Conservation (phyloP, 306 rosid genomes). For the Ceratonia siliqua region DNA sequence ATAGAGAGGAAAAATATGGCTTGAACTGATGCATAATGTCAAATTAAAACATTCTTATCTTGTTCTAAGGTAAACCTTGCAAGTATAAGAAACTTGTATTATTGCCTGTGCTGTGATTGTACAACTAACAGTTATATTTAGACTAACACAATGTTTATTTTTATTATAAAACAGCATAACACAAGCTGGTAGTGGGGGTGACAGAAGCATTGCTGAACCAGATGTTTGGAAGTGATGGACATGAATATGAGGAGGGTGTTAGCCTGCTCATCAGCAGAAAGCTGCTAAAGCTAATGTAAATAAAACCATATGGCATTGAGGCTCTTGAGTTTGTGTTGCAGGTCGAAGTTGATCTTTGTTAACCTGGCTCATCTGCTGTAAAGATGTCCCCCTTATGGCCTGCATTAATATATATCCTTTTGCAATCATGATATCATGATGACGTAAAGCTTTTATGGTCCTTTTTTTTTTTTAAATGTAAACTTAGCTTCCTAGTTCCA, state of each 20-base stretch:
- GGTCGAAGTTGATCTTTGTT: no score
- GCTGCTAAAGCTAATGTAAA: conserved; percentile 84
- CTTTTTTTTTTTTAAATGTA: no score
- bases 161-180: conserved; percentile 55
- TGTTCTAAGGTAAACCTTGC: neutral
- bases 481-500: no score
- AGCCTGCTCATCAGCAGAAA: conserved; percentile 82
- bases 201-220: conserved; percentile 74
- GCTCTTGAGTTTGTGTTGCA: no score
- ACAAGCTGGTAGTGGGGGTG: conserved; percentile 71
- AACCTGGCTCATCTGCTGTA: no score
- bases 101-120: neutral
- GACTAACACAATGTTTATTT: neutral
- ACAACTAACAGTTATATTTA: neutral
- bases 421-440: no score
- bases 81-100: neutral
- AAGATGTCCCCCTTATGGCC: no score
- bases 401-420: no score
- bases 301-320: no score
- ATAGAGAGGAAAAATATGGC: neutral
- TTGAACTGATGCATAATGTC: neutral
- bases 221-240: conserved; percentile 69
- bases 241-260: conserved; percentile 73
- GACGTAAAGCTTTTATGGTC: no score
- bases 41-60: no score